These are phyloP conservation scores for Claviceps purpurea DNA, from an alignment of 2,329 filamentous ascomycete genomes.

Conservation along the genomic window DNA sequence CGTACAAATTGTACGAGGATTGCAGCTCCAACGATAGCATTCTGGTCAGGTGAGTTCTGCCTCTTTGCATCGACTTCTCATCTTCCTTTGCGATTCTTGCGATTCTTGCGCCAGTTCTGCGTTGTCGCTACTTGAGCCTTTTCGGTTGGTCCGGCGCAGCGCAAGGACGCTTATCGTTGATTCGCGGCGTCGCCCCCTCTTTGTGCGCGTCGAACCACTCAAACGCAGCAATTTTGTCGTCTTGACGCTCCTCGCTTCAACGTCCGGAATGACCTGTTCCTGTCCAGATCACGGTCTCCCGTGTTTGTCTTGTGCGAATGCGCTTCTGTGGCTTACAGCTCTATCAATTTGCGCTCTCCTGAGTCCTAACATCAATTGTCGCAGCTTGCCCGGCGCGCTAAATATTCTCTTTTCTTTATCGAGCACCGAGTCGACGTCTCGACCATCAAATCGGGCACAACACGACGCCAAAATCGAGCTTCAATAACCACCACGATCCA, in stretches of 20 bases:
- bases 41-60: background rate
- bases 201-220: conserved; percentile 1
- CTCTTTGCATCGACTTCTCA: background rate
- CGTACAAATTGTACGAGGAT: background rate
- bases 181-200: background rate
- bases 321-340: no score
- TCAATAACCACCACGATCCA: background rate
- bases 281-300: background rate
- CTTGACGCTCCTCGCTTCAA: background rate
- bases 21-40: conserved; percentile 1
- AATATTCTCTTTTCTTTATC: background rate
- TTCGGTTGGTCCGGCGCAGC: no score
- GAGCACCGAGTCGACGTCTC: no score
- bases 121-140: no score
- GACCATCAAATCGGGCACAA: background rate
- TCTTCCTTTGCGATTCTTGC: background rate
- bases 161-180: no score
- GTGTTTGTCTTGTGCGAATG: no score
- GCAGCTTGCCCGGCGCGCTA: background rate
- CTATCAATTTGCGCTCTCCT: background rate
- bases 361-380: background rate
- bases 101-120: background rate
- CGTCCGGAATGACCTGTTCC: conserved; percentile 2
- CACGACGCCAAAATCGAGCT: background rate
- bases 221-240: background rate